Conservation (phyloP, 306 rosid species). For the Fragaria iinumae region DNA sequence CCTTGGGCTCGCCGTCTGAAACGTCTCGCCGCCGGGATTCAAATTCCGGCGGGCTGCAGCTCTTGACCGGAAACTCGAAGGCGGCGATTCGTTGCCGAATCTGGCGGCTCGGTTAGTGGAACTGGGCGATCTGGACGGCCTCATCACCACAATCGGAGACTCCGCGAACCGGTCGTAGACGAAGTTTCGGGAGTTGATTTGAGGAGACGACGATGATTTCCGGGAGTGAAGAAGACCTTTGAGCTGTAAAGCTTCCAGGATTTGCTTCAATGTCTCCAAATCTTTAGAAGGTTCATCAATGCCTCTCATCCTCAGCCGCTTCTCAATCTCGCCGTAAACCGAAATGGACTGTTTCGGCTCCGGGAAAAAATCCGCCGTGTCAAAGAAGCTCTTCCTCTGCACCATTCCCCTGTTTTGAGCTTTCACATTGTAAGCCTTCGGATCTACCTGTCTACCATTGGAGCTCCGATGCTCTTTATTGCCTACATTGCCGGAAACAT, state of each 20-base stretch:
- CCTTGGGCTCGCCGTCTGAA: slow-evolving; percentile 34
- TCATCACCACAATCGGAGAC: slow-evolving; percentile 74
- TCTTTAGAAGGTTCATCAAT: slow-evolving; percentile 71
- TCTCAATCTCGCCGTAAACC: slow-evolving; percentile 62
- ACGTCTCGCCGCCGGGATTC: slow-evolving; percentile 23
- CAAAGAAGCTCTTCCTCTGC: slow-evolving; percentile 78
- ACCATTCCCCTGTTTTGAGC: slow-evolving; percentile 43
- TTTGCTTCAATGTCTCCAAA: slow-evolving; percentile 70
- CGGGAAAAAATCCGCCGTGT: slow-evolving; percentile 75
- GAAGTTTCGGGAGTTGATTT: slow-evolving; percentile 38
- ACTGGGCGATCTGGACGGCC: slow-evolving; percentile 44
- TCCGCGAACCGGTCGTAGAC: slow-evolving; percentile 39
- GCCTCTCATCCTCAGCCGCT: slow-evolving; percentile 70
- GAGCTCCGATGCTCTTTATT: slow-evolving; percentile 24
- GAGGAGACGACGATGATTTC: slow-evolving; percentile 21
- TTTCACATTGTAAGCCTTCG: slow-evolving; percentile 32
- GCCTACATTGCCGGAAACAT: slow-evolving; percentile 28
- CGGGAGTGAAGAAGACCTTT: slow-evolving; percentile 77
- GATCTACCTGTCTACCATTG: slow-evolving; percentile 40
- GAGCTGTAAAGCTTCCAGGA: slow-evolving; percentile 83
- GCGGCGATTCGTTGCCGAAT: slow-evolving; percentile 55
- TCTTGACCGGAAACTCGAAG: slow-evolving; percentile 45
- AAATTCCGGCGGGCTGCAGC: slow-evolving; percentile 38
- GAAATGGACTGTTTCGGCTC: slow-evolving; percentile 67
- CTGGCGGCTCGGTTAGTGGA: slow-evolving; percentile 34